Percentiles rank a stretch among this genome's conserved stretches.
Conservation (phyloP, 2,329 filamentous ascomycete species). For the Periglandula ipomoeae region DNA sequence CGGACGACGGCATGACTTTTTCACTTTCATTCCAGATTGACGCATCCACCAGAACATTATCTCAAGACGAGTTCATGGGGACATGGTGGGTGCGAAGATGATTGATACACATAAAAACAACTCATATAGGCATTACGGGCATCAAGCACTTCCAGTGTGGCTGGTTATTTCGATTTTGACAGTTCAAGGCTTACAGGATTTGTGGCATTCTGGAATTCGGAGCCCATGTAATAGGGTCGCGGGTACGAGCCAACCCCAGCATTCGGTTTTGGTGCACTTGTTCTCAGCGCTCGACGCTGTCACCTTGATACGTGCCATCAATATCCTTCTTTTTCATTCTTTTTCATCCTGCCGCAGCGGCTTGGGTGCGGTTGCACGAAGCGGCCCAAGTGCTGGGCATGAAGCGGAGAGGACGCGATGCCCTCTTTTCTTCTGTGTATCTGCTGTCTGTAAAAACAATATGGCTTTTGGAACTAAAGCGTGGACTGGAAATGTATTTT, state of each 20-base stretch:
- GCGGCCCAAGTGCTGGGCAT: background rate
- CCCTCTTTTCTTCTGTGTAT: background rate
- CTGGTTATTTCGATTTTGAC: background rate
- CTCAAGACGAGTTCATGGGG: too few relatives aligned
- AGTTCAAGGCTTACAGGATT: background rate
- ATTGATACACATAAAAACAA: background rate
- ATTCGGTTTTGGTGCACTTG: background rate
- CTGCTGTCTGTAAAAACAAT: background rate
- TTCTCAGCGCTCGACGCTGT: background rate
- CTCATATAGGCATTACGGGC: background rate
- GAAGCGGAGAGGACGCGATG: background rate
- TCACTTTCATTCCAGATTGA: background rate
- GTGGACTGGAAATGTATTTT: background rate
- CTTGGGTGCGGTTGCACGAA: background rate
- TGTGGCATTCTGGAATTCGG: background rate
- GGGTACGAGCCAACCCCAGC: background rate
- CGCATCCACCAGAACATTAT: background rate
- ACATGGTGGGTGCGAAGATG: background rate
- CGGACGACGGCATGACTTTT: conserved; percentile 16
- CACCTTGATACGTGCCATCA: background rate
- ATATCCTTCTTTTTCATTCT: background rate
- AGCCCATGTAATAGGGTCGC: background rate
- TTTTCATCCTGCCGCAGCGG: background rate
- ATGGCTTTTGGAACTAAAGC: background rate
- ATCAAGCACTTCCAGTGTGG: background rate